Percentiles rank a stretch among this genome's conserved stretches.
phyloP scores from a whole-genome alignment of 345 rosid species.

The Odontarrhena argentea region DNA sequence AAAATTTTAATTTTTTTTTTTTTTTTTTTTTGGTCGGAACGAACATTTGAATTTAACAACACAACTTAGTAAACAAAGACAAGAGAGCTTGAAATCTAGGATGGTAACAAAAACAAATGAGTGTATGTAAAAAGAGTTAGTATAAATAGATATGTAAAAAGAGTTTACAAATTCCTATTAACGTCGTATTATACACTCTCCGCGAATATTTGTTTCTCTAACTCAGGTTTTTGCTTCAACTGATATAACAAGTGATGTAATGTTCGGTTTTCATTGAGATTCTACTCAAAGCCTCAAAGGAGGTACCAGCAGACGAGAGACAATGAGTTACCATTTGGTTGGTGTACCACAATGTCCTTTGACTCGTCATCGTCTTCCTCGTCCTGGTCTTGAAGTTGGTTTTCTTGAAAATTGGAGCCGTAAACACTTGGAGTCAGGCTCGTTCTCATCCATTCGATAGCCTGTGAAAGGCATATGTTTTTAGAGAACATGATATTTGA shows the following conservation, averaged over 20 bases:
- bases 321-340: slow-evolving; percentile 31
- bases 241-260: slow-evolving; percentile 15
- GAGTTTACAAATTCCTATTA: background rate
- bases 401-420: slow-evolving; percentile 80
- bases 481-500: background rate
- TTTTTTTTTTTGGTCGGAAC: no score
- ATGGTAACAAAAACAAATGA: background rate
- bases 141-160: background rate
- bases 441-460: slow-evolving; percentile 80
- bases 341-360: slow-evolving; percentile 2
- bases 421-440: slow-evolving; percentile 71
- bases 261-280: slow-evolving; percentile 23
- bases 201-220: slow-evolving; percentile 23
- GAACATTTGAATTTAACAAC: slow-evolving; percentile 24
- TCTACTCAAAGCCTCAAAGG: slow-evolving; percentile 14
- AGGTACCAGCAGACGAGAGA: background rate
- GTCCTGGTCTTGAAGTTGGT: slow-evolving; percentile 75
- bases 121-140: no score
- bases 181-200: slow-evolving; percentile 25
- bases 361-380: slow-evolving; percentile 53
- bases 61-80: slow-evolving; percentile 6
- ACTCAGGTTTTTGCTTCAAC: slow-evolving; percentile 7
- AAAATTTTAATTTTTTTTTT: no score
- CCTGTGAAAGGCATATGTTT: slow-evolving; percentile 47
- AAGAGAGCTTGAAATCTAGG: background rate